Percentiles rank a stretch among this genome's conserved stretches.
Evolutionary conservation across 495 filamentous ascomycete species (phyloP).

Genomic region (Choiromyces venosus): DNA sequence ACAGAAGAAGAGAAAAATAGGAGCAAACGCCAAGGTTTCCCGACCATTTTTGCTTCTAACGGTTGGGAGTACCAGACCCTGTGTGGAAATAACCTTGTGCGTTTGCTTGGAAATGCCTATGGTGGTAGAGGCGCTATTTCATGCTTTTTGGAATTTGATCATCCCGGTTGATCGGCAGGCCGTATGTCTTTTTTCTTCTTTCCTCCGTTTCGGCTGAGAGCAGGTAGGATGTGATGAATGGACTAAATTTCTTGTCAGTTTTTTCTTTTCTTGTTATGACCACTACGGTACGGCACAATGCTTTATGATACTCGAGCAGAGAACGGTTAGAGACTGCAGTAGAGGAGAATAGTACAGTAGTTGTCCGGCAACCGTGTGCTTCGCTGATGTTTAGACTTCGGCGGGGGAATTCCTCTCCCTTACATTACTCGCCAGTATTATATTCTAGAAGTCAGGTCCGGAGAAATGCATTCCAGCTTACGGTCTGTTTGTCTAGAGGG

Average conservation of each 20-base stretch:
- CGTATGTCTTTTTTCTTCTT: neutral
- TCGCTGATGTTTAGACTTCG: neutral
- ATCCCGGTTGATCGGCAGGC: neutral
- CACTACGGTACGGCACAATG: neutral
- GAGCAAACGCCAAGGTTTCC: neutral
- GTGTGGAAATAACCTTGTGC: neutral
- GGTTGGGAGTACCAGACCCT: neutral
- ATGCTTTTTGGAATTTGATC: neutral
- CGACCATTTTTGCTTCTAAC: neutral
- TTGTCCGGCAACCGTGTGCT: neutral
- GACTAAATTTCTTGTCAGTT: too few species aligned
- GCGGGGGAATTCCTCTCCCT: neutral
- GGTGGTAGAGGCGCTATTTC: neutral
- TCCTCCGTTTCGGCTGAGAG: neutral
- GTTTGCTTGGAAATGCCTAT: neutral
- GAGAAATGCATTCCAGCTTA: neutral
- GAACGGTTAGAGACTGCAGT: neutral
- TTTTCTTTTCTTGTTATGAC: too few species aligned
- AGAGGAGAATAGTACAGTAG: too few species aligned
- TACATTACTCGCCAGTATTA: neutral
- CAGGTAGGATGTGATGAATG: neutral
- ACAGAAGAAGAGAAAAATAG: neutral
- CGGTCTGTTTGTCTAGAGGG: neutral
- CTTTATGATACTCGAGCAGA: neutral
- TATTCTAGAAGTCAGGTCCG: neutral